These are phyloP conservation scores for Talaromyces sp. DNA, from an alignment of 2,329 filamentous ascomycete genomes.

Conservation along the genomic window DNA sequence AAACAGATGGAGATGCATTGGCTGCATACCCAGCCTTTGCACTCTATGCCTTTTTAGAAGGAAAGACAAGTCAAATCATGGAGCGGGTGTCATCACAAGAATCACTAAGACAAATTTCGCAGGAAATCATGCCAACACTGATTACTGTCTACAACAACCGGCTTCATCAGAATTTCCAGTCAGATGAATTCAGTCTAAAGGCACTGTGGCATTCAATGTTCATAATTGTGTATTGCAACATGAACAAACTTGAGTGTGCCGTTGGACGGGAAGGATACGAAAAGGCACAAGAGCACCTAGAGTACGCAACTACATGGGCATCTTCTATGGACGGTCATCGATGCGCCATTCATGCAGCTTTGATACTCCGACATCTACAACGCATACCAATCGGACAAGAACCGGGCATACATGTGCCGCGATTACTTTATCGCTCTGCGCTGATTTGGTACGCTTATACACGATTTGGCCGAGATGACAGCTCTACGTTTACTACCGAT, in stretches of 20 bases:
- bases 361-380: constrained; percentile 25
- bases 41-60: background rate
- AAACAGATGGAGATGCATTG: background rate
- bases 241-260: constrained; percentile 28
- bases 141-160: background rate
- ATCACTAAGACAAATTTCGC: background rate
- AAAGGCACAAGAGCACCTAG: constrained; percentile 18
- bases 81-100: background rate
- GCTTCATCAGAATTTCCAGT: constrained; percentile 20
- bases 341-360: constrained; percentile 23
- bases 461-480: constrained; percentile 9
- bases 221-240: constrained; percentile 27
- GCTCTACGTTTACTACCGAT: background rate
- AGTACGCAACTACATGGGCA: constrained; percentile 23
- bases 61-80: background rate
- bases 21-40: background rate
- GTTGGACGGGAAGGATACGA: constrained; percentile 27
- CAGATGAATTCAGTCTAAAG: constrained; percentile 25
- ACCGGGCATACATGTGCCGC: constrained; percentile 26
- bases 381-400: constrained; percentile 22
- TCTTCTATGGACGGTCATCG: constrained; percentile 23
- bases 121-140: background rate
- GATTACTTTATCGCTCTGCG: constrained; percentile 22
- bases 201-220: constrained; percentile 31
- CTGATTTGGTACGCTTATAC: constrained; percentile 26